Evolutionary conservation across 2,329 filamentous ascomycete species (phyloP).

Genomic region (Beauveria sp.): DNA sequence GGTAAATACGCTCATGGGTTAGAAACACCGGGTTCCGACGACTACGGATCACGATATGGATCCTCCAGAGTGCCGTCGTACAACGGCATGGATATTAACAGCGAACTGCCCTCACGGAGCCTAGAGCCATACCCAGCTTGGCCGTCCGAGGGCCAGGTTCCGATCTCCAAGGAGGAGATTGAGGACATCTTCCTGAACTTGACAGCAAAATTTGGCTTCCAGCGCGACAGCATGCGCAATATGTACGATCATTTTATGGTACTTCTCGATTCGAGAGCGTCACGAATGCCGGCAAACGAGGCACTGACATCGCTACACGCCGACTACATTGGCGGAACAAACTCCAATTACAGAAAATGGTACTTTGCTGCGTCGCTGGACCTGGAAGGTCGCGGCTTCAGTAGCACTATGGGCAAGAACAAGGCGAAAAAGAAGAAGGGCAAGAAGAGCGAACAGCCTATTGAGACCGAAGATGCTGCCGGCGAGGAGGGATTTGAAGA

Average conservation of each 20-base stretch:
- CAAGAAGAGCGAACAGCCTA: constrained; percentile 59
- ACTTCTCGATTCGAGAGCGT: constrained; percentile 86
- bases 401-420: constrained; percentile 21
- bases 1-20: background rate
- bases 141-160: constrained; percentile 86
- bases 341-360: constrained; percentile 97
- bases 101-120: constrained; percentile 35
- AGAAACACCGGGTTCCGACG: background rate
- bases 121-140: constrained; percentile 95
- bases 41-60: constrained; percentile 30
- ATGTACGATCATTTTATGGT: constrained; percentile 99
- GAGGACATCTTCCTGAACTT: constrained; percentile 97
- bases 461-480: too few relatives aligned
- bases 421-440: constrained; percentile 66
- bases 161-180: constrained; percentile 94
- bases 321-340: constrained; percentile 97
- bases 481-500: too few relatives aligned
- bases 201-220: constrained; percentile 94
- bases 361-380: constrained; percentile 97
- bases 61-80: too few relatives aligned
- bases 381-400: constrained; percentile 70
- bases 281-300: constrained; percentile 97
- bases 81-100: too few relatives aligned
- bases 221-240: constrained; percentile 99
- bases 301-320: constrained; percentile 90